These are phyloP conservation scores for Pyrus pyrifolia DNA, from an alignment of 306 rosid genomes.

Conservation along the genomic window DNA sequence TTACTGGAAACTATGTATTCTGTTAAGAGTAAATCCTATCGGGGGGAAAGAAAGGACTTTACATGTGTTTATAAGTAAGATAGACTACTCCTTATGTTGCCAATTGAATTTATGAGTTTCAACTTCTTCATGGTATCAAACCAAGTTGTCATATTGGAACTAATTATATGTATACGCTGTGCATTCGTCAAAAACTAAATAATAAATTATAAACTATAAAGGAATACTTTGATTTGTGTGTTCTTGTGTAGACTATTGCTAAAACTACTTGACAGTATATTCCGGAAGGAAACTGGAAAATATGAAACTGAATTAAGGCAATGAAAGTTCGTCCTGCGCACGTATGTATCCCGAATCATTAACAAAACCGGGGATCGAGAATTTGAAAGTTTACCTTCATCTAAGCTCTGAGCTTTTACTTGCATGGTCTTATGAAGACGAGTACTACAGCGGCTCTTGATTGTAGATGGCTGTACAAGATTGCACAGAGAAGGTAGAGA, in stretches of 20 bases:
- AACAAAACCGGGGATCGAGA: neutral
- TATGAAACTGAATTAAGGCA: neutral
- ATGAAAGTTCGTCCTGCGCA: neutral
- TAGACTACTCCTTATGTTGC: too few species aligned
- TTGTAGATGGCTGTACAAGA: neutral
- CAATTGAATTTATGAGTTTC: too few species aligned
- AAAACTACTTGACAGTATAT: neutral
- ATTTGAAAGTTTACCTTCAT: neutral
- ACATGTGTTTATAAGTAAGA: too few species aligned
- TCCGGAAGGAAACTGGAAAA: neutral
- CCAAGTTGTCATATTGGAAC: neutral
- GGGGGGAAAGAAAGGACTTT: too few species aligned
- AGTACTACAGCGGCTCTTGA: neutral
- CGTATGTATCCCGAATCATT: neutral
- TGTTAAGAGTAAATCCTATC: too few species aligned
- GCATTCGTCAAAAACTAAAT: neutral
- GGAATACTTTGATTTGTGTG: neutral
- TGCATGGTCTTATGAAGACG: neutral
- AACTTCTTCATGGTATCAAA: too few species aligned
- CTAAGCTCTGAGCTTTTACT: neutral
- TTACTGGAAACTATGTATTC: too few species aligned
- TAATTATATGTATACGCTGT: neutral
- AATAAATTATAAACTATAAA: neutral
- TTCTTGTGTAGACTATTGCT: neutral
- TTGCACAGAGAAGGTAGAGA: neutral